These are phyloP conservation scores for Trichoderma asperelloides DNA, from an alignment of 495 filamentous ascomycete genomes.

Conservation along the genomic window DNA sequence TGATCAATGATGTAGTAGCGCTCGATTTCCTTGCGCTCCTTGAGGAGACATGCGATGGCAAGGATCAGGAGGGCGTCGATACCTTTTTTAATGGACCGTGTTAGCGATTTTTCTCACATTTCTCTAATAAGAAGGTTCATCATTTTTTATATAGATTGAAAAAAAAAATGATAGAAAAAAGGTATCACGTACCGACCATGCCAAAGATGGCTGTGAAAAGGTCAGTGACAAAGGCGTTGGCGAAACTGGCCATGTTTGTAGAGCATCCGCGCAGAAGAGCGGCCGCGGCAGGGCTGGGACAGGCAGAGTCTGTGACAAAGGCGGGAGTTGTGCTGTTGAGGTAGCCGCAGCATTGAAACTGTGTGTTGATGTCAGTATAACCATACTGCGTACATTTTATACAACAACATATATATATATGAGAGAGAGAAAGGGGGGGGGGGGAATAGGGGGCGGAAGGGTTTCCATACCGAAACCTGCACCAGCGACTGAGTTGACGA, in stretches of 20 bases:
- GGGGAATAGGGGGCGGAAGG: not conserved
- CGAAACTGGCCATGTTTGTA: slow-evolving; percentile 49
- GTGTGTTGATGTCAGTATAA: slow-evolving; percentile 16
- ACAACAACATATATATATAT: not conserved
- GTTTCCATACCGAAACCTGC: slow-evolving; percentile 45
- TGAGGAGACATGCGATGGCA: slow-evolving; percentile 58
- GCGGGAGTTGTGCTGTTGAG: slow-evolving; percentile 53
- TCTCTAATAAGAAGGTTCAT: too few species aligned
- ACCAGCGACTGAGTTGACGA: slow-evolving; percentile 48
- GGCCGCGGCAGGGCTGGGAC: slow-evolving; percentile 52
- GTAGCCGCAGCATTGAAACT: slow-evolving; percentile 74
- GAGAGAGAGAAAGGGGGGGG: not conserved
- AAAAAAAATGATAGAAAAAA: not conserved
- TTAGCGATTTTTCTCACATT: not conserved
- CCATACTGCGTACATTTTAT: too few species aligned
- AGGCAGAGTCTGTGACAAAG: slow-evolving; percentile 52
- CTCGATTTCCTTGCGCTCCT: slow-evolving; percentile 61
- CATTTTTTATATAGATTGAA: not conserved
- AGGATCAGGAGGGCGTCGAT: slow-evolving; percentile 56
- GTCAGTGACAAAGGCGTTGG: slow-evolving; percentile 58
- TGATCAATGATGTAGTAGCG: slow-evolving; percentile 64
- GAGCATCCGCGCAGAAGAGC: slow-evolving; percentile 59
- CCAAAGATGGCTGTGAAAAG: slow-evolving; percentile 71
- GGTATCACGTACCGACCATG: slow-evolving; percentile 53
- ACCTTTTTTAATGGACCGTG: slow-evolving; percentile 17